Evolutionary conservation across 2,329 filamentous ascomycete species (phyloP), one percentile per base, ranked within the genome.

Genomic region (Venturia nashicola): DNA sequence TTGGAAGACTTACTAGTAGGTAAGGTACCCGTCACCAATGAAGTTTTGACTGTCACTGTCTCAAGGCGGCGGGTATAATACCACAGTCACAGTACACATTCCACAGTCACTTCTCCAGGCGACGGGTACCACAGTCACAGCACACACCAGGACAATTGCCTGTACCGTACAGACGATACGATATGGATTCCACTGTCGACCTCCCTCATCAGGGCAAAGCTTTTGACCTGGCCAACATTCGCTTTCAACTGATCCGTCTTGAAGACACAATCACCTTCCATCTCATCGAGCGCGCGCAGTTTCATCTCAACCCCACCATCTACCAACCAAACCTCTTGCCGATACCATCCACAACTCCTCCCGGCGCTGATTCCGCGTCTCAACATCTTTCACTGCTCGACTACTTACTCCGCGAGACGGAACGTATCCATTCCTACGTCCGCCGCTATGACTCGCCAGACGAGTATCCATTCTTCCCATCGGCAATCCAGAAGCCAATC

Each of bases 231-330:
- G 83, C 86, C 67, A 91, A 94, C 73, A 99, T 97, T 74, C 90
- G 94, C 67, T 96, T 91, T 76, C 91, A 96, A 76, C 79, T 97
- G 67, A 95, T 96, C 72, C 94, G 94, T 23, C 83, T 97, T 20
- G 94, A 99, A 79, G 94, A 99, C 73, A 97, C 93, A 66, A 97
- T 99, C 72, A 96, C 90, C 68, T 97, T 96, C 77, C 89, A 96
- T 76, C 82, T 99, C 46, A 97, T 97, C 72, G 94, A 99, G 78
- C 88, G 94, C 48, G 93, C 93, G n/a, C 94, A 99, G 75, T 99
- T 97, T 76, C 91, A 93, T 4, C 83, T 95, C 68, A 97, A 97
- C 78, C 80, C 83, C 72, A 90, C 86, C 71, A 92, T 97, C 76
- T 99, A 99, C 78, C 76, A 79, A 14, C 83, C 91, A 8, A 89